Conservation (phyloP, 345 rosid species). For the Theobroma cacao region DNA sequence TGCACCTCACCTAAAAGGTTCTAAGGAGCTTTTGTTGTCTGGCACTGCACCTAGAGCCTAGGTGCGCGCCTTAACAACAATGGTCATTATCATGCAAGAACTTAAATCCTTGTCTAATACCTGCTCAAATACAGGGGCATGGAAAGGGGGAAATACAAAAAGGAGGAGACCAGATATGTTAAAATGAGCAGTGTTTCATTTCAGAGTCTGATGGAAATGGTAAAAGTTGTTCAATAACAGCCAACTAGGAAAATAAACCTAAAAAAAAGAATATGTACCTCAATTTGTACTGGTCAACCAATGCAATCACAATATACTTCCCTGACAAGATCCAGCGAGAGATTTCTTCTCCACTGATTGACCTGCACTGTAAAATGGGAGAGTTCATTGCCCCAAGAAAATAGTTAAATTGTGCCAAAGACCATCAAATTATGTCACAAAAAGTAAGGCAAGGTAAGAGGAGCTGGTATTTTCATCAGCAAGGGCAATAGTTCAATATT, state of each 20-base stretch:
- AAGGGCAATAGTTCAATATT: neutral
- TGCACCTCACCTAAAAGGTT: too few species aligned
- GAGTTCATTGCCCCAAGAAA: constrained; percentile 26
- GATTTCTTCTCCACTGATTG: constrained; percentile 64
- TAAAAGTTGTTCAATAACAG: neutral
- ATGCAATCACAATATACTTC: constrained; percentile 76
- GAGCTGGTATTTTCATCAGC: neutral
- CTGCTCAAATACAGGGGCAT: neutral
- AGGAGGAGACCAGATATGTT: neutral
- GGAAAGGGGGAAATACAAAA: neutral
- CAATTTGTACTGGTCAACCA: constrained; percentile 86
- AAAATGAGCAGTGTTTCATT: neutral
- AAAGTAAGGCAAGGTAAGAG: neutral
- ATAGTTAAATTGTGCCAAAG: neutral
- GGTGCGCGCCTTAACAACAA: too few species aligned
- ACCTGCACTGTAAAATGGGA: constrained; percentile 78
- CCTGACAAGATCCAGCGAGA: constrained; percentile 74
- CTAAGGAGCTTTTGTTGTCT: too few species aligned
- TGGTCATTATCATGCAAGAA: neutral
- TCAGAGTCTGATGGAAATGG: neutral
- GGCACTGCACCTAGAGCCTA: too few species aligned
- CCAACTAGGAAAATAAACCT: constrained; percentile 10
- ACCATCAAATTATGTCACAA: neutral
- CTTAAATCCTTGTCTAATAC: neutral
- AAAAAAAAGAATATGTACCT: constrained; percentile 41